Evolutionary conservation across 768 basidiomycete species (phyloP).

Genomic region (Lactarius trivialis): DNA sequence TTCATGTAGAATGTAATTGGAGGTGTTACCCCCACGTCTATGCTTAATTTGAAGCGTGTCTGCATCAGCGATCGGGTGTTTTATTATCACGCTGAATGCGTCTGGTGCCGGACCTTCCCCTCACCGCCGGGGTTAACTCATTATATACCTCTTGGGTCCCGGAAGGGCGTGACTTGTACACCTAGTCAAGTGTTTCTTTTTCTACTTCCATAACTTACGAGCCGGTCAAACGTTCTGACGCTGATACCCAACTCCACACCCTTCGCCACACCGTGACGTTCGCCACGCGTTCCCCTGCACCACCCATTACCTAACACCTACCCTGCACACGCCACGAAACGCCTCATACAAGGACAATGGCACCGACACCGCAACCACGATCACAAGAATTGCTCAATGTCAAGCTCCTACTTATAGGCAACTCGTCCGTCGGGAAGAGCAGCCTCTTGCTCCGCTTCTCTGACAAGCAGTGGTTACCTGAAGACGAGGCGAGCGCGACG

Average conservation of each 20-base stretch:
- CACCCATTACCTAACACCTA: background rate
- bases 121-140: background rate
- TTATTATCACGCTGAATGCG: background rate
- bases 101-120: background rate
- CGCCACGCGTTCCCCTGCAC: background rate
- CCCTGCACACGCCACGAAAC: background rate
- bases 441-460: slow-evolving; percentile 91
- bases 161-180: background rate
- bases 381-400: slow-evolving; percentile 44
- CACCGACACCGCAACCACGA: background rate
- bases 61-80: background rate
- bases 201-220: background rate
- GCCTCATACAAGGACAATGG: background rate
- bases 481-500: slow-evolving; percentile 82
- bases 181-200: background rate
- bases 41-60: background rate
- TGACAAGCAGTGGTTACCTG: slow-evolving; percentile 90
- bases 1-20: slow-evolving; percentile 6
- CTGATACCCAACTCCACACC: background rate
- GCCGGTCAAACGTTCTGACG: background rate
- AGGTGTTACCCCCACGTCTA: background rate
- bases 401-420: slow-evolving; percentile 80
- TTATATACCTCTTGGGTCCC: background rate
- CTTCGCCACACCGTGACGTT: background rate
- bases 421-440: slow-evolving; percentile 89